Evolutionary conservation across 306 rosid genomes (phyloP).

Genomic region (Ziziphus jujuba): DNA sequence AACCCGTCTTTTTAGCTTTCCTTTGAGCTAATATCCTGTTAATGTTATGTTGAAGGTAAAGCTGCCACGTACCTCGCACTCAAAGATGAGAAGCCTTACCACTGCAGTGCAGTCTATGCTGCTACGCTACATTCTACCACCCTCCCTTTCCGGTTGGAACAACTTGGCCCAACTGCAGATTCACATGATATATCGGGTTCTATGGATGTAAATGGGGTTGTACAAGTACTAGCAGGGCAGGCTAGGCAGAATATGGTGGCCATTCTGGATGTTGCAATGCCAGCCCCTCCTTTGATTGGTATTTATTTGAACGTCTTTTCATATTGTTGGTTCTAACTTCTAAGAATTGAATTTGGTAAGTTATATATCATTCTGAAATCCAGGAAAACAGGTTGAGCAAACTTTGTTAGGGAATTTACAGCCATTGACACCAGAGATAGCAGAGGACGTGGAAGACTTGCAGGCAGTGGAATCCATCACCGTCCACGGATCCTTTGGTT

Average conservation of each 20-base stretch:
- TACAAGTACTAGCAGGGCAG: slow-evolving; percentile 72
- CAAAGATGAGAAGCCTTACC: slow-evolving; percentile 69
- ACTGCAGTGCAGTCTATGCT: slow-evolving; percentile 83
- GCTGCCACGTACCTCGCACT: slow-evolving; percentile 59
- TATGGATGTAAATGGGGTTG: slow-evolving; percentile 56
- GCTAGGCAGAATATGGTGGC: slow-evolving; percentile 77
- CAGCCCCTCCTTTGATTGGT: slow-evolving; percentile 78
- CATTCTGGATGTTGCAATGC: slow-evolving; percentile 81
- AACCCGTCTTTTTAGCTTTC: not conserved
- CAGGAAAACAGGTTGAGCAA: slow-evolving; percentile 45
- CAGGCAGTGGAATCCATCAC: slow-evolving; percentile 61
- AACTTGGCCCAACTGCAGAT: slow-evolving; percentile 58
- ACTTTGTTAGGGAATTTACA: slow-evolving; percentile 53
- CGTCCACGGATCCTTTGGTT: slow-evolving; percentile 70
- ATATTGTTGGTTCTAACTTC: slow-evolving; percentile 8
- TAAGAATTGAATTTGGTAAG: slow-evolving; percentile 31
- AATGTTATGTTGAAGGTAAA: slow-evolving; percentile 52
- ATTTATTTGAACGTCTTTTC: slow-evolving; percentile 18
- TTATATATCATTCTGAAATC: slow-evolving; percentile 32
- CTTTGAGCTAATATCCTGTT: slow-evolving; percentile 21
- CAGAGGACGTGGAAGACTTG: slow-evolving; percentile 55
- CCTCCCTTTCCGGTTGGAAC: slow-evolving; percentile 79
- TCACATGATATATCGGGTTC: slow-evolving; percentile 64
- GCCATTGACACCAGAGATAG: slow-evolving; percentile 71
- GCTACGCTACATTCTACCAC: slow-evolving; percentile 76